Conservation (phyloP, 352 stramenopile genomes). For the Plasmopara viticola region DNA sequence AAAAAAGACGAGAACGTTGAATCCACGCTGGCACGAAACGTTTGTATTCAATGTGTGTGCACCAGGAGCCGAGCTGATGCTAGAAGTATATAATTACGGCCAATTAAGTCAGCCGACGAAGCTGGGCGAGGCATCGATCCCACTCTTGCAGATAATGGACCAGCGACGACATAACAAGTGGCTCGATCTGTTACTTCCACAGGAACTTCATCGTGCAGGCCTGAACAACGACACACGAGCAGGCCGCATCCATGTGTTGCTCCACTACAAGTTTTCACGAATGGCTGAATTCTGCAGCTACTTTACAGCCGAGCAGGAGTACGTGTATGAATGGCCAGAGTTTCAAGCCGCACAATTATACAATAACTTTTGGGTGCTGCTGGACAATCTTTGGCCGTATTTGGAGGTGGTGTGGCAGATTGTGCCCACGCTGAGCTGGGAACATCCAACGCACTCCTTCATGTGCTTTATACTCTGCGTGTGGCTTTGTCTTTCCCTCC, state of each 20-base stretch:
- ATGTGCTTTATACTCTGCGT: slow-evolving; percentile 81
- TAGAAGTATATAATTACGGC: slow-evolving; percentile 83
- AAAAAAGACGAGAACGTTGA: slow-evolving; percentile 81
- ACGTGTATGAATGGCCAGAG: slow-evolving; percentile 73
- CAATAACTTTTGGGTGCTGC: slow-evolving; percentile 82
- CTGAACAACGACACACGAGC: slow-evolving; percentile 81
- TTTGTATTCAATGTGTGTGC: slow-evolving; percentile 87
- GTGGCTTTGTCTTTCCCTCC: slow-evolving; percentile 76
- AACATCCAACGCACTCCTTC: slow-evolving; percentile 76
- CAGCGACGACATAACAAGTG: slow-evolving; percentile 84
- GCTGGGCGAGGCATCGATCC: slow-evolving; percentile 69
- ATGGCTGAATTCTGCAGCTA: slow-evolving; percentile 83
- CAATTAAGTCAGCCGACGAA: slow-evolving; percentile 80
- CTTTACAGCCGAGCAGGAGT: slow-evolving; percentile 61
- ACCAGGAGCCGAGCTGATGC: slow-evolving; percentile 67
- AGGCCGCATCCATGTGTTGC: slow-evolving; percentile 71
- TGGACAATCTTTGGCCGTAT: slow-evolving; percentile 82
- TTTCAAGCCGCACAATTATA: slow-evolving; percentile 80
- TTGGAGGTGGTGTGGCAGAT: slow-evolving; percentile 80
- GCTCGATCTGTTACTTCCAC: slow-evolving; percentile 70
- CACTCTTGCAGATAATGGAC: slow-evolving; percentile 77
- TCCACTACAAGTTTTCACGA: slow-evolving; percentile 85
- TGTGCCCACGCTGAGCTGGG: slow-evolving; percentile 79
- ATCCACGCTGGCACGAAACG: slow-evolving; percentile 81
- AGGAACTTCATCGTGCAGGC: slow-evolving; percentile 71